phyloP scores from a whole-genome alignment of 1,284 basidiomycete species.

The Sporisorium sorghi region DNA sequence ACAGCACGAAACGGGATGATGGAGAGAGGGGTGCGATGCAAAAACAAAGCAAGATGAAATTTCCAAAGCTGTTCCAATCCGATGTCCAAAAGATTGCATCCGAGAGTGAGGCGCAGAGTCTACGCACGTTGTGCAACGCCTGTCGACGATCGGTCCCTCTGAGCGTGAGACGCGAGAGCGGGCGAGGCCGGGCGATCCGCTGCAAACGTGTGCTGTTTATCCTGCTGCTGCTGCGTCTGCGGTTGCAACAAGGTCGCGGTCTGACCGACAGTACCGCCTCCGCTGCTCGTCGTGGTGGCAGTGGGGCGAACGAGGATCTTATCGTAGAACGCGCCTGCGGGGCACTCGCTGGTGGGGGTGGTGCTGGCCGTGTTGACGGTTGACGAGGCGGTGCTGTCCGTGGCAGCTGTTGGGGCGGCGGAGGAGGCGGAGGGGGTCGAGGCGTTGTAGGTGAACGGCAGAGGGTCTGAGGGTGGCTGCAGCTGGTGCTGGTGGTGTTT shows the following conservation, averaged over 20 bases:
- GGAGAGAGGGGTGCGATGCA: not conserved
- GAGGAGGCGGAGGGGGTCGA: not conserved
- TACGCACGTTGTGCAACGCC: conserved; percentile 1
- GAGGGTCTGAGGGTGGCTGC: not conserved
- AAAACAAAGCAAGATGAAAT: not conserved
- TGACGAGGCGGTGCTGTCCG: conserved; percentile 12
- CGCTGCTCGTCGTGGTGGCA: not conserved
- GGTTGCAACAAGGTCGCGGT: no score
- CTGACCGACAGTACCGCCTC: not conserved
- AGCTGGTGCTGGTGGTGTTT: not conserved
- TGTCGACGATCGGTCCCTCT: not conserved
- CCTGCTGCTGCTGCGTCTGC: not conserved
- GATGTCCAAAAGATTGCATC: not conserved
- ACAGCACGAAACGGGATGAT: not conserved
- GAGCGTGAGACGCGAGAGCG: not conserved
- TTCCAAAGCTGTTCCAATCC: not conserved
- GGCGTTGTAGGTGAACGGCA: not conserved
- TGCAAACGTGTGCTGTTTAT: not conserved
- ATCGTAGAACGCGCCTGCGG: not conserved
- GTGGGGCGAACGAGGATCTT: not conserved
- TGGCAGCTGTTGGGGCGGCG: not conserved
- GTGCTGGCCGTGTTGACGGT: conserved; percentile 24
- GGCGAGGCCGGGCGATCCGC: not conserved
- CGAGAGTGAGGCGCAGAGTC: not conserved
- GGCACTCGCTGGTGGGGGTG: conserved; percentile 30